phyloP scores from a whole-genome alignment of 352 stramenopile genomes.

The Phytophthora cactorum region DNA sequence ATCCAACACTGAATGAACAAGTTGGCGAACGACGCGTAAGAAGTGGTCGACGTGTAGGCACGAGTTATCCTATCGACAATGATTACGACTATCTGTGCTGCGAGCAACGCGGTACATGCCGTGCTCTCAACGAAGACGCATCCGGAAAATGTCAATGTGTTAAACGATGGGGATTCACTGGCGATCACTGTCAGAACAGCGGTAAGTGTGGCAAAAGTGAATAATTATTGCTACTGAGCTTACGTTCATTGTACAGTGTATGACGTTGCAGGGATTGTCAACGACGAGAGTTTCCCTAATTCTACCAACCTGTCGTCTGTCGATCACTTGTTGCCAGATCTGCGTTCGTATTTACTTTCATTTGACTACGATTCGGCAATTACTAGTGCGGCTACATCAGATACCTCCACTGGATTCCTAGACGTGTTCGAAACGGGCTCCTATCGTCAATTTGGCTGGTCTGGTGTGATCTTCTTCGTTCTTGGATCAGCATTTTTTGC shows the following conservation, averaged over 20 bases:
- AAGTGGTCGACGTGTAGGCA: conserved; percentile 63
- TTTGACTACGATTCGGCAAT: conserved; percentile 53
- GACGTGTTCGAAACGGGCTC: conserved; percentile 32
- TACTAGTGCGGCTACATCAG: conserved; percentile 1
- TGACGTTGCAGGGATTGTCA: conserved; percentile 54
- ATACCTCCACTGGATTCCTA: conserved; percentile 18
- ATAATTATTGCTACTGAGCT: background rate
- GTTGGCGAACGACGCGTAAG: conserved; percentile 61
- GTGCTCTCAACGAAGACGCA: conserved; percentile 58
- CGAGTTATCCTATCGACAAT: conserved; percentile 76
- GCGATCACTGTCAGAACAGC: conserved; percentile 69
- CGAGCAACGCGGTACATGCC: conserved; percentile 62
- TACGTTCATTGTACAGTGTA: conserved; percentile 49
- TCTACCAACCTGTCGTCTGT: conserved; percentile 42
- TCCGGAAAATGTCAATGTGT: conserved; percentile 70
- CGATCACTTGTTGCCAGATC: conserved; percentile 48
- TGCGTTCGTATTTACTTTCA: conserved; percentile 47
- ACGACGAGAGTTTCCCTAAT: conserved; percentile 48
- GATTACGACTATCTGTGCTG: conserved; percentile 75
- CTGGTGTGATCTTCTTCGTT: conserved; percentile 36
- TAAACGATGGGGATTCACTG: conserved; percentile 67
- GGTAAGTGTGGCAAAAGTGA: conserved; percentile 34
- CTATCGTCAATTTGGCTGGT: conserved; percentile 62
- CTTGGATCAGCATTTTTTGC: conserved; percentile 31
- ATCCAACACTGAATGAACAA: conserved; percentile 62